Conservation (phyloP, 2,329 filamentous ascomycete species). For the Zymoseptoria brevis region DNA sequence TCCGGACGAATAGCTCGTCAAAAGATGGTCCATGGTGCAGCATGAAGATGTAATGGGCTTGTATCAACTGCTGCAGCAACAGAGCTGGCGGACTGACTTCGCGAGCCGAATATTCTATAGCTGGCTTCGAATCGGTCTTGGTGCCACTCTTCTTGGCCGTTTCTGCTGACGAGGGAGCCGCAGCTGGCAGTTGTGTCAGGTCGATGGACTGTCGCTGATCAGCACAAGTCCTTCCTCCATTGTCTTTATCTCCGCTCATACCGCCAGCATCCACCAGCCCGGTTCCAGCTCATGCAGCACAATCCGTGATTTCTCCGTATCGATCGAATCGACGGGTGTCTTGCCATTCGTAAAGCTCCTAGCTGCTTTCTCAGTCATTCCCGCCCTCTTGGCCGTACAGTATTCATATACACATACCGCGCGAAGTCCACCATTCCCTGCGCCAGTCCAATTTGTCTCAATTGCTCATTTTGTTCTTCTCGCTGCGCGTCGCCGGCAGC, state of each 20-base stretch:
- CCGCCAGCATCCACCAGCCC: constrained; percentile 92
- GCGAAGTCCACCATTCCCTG: constrained; percentile 96
- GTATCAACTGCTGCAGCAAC: constrained; percentile 69
- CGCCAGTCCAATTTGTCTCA: constrained; percentile 88
- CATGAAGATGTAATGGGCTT: constrained; percentile 75
- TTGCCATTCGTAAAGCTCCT: constrained; percentile 71
- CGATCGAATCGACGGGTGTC: constrained; percentile 66
- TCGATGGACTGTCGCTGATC: constrained; percentile 58
- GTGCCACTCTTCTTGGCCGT: constrained; percentile 18
- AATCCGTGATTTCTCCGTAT: constrained; percentile 82
- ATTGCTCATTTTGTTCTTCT: constrained; percentile 72
- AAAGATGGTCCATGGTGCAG: constrained; percentile 78
- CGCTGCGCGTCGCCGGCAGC: constrained; percentile 31
- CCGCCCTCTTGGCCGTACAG: not conserved
- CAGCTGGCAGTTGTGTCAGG: constrained; percentile 62
- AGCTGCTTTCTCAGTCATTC: constrained; percentile 22
- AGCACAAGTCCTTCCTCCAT: constrained; percentile 6
- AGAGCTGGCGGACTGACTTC: constrained; percentile 79
- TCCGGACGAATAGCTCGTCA: constrained; percentile 58
- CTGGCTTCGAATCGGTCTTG: constrained; percentile 25
- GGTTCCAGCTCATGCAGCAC: constrained; percentile 79
- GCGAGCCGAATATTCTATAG: constrained; percentile 74
- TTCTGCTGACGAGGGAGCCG: constrained; percentile 28
- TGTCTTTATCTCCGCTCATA: constrained; percentile 39
- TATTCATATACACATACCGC: constrained; percentile 37